Base-by-base conservation (phyloP, 352 stramenopile species). In the Thraustotheca clavata region DNA sequence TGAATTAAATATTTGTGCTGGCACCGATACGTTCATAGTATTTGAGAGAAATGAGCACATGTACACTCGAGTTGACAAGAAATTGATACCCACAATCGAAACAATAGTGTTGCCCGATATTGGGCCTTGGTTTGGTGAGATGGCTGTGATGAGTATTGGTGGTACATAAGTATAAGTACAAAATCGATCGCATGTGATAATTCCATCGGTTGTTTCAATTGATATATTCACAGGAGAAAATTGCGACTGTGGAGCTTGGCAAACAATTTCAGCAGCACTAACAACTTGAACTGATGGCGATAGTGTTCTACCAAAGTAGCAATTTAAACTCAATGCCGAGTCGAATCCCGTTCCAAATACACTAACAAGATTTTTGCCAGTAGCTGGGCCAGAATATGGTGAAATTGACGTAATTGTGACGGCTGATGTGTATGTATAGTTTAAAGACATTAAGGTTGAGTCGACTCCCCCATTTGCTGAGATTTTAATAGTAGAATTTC, bases 321-420 rank as follows among this genome's bases (percentile, higher is more conserved):
- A 65, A 4, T 9, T 18, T 6, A 65, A 43, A 14, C 14, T 32
- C 14, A 46, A 43, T 26, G 57, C 32, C 29, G 52, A 31, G 41
- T 41, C 31, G 29, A 65, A 65, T 24, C 38, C 57, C 9, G 57
- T 65, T 20, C 57, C 57, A 43, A 35, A 65, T 2, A 65, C 38
- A 4, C 41, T 38, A 12, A 65, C 40, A 11, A 22, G 11, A n/a
- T 43, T 65, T 7, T 46, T 46, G 6, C 57, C 57, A 9, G 20
- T 55, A 24, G 57, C 36, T 12, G 57, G 29, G 11, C 57, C 57
- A 40, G 29, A 26, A 6, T 9, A n/a, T 0, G 57, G 57, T n/a
- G 27, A 16, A 5, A 65, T 27, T 3, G 29, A 5, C 2, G 57
- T 54, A 5, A 55, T 26, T 2, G 57, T 65, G 2, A 46, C 36